These are phyloP conservation scores for Chenopodium album DNA, from an alignment of 148 eudicot genomes.

Conservation along the genomic window DNA sequence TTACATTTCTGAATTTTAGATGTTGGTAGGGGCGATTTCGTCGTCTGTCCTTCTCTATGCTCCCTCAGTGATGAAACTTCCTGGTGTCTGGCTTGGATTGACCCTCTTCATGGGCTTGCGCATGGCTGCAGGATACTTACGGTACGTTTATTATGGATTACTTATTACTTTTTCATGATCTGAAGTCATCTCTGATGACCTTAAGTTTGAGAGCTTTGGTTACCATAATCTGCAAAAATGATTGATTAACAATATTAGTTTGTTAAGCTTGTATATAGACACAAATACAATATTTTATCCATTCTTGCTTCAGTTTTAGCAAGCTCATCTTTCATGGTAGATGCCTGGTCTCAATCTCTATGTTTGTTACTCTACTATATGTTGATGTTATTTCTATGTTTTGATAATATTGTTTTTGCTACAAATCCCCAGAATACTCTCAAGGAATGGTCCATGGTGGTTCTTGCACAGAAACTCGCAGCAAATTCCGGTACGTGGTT, in stretches of 20 bases:
- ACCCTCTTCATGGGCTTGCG: constrained; percentile 84
- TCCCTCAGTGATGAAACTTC: constrained; percentile 65
- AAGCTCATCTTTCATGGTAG: neutral
- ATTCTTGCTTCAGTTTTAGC: neutral
- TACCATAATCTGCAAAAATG: neutral
- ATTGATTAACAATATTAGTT: neutral
- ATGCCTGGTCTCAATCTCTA: neutral
- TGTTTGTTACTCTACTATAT: neutral
- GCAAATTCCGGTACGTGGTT: constrained; percentile 32
- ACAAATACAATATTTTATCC: no score
- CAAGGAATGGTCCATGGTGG: constrained; percentile 82
- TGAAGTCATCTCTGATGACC: neutral
- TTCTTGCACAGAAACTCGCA: constrained; percentile 58
- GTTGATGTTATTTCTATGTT: neutral
- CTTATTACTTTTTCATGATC: neutral
- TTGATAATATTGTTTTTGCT: neutral
- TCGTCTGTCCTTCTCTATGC: constrained; percentile 65
- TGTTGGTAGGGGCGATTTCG: constrained; percentile 72
- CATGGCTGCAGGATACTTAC: constrained; percentile 65
- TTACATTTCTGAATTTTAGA: constrained; percentile 37
- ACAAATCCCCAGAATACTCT: constrained; percentile 39
- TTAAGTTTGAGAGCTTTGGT: neutral
- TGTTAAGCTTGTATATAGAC: neutral
- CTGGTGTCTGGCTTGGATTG: constrained; percentile 89
- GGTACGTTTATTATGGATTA: constrained; percentile 38